Base-by-base conservation (phyloP, 768 basidiomycete genomes). In the Tulasnella calospora region DNA sequence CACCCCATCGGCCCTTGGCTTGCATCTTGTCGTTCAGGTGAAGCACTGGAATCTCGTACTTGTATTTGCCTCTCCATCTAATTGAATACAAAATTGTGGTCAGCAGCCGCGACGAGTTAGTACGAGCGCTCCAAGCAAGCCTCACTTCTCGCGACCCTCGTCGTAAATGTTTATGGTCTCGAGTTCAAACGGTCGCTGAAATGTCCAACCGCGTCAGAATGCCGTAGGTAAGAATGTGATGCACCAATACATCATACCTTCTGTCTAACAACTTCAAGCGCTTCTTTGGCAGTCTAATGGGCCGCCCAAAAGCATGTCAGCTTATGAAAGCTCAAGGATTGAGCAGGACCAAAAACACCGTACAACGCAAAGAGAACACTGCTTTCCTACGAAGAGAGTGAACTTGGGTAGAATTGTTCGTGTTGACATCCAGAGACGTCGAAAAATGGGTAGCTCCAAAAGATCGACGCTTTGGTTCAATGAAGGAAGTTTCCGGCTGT, bases 41-140 rank as follows among this genome's bases (percentile, higher is more conserved):
- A 71, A 95, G 89, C 70, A 91, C 94, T 9, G 94, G 94, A 80
- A 95, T 95, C 92, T 94, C 95, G 84, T 93, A 93, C 44, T 91
- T 89, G 90, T 95, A 95, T 86, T 91, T 91, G 83, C 88, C 88
- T 86, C 91, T 93, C 94, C 94, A 78, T 73, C 77, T 78, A 21
- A 44, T 35, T 17, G 1, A 23, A 33, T 12, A 30, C 6, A 27
- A 9, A 2, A 7, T 40, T 35, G 1, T 23, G 1, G 7, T 30
- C 10, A 57, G 41, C 12, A 73, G 36, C 21, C 41, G 46, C 8
- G 27, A 30, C 30, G n/a, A 17, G 8, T 41, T 23, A 13, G 71
- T 12, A n/a, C 7, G 23, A 12, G 21, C 21, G 7, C 23, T 51
- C 23, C 70, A 15, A 9, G 70, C 19, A 30, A 44, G 30, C 30